Evolutionary conservation across 2,329 filamentous ascomycete species (phyloP).

Genomic region (Trichothecium sympodiale): DNA sequence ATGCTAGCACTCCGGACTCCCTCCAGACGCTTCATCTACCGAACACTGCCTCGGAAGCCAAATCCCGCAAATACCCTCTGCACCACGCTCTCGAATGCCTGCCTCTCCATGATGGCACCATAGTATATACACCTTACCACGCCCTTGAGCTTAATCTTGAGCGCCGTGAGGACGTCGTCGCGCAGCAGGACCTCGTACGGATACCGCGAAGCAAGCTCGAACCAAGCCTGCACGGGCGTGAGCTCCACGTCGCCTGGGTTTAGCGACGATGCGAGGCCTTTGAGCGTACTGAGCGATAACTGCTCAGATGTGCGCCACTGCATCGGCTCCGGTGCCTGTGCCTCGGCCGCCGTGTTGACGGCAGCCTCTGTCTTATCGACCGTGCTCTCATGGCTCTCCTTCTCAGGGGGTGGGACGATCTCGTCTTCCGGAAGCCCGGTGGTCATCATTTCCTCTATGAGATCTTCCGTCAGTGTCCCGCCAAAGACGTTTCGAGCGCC

Average conservation of each 20-base stretch:
- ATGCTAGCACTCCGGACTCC: not conserved
- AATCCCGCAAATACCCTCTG: constrained; percentile 18
- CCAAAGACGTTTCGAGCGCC: constrained; percentile 9
- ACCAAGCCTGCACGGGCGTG: constrained; percentile 43
- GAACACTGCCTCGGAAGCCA: not conserved
- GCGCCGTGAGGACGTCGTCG: constrained; percentile 18
- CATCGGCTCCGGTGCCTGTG: constrained; percentile 12
- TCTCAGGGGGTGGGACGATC: not conserved
- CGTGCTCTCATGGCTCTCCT: not conserved
- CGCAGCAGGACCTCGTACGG: constrained; percentile 26
- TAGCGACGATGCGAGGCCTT: constrained; percentile 32
- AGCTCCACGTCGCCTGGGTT: constrained; percentile 30
- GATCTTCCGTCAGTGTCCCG: too few species aligned
- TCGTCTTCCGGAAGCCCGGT: not conserved
- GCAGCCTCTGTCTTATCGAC: not conserved
- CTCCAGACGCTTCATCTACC: not conserved
- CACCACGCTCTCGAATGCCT: constrained; percentile 34
- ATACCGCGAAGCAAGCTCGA: constrained; percentile 34
- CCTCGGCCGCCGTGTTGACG: not conserved
- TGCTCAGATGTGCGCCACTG: constrained; percentile 24
- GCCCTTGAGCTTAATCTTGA: constrained; percentile 29
- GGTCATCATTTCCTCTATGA: too few species aligned
- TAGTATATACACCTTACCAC: constrained; percentile 35
- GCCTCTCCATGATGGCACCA: constrained; percentile 35
- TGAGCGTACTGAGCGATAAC: constrained; percentile 30